Evolutionary conservation across 1,284 basidiomycete genomes (phyloP), one percentile per base, ranked within the genome.

Genomic region (Cryptococcus sp.): DNA sequence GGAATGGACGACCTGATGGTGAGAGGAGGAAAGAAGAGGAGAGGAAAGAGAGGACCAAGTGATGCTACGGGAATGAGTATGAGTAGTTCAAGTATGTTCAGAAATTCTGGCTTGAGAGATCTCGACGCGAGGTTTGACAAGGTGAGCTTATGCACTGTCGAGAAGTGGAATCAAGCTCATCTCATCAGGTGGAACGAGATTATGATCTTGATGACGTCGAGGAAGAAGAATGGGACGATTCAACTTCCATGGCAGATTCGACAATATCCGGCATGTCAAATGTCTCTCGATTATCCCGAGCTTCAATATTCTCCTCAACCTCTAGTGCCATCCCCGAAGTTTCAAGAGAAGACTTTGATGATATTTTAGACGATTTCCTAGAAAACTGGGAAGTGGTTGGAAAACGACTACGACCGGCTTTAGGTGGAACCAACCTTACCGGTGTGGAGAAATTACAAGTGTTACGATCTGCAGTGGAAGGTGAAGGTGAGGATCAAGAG

Each of bases 81-180:
- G 95, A 95, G 88, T 69, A 93, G 90, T 65, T 94, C 91, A 3
- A 91, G 91, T 31, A 93, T 98, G 89, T 90, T 86, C 78, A 83
- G 96, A 43, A 98, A 92, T 67, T 85, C 93, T 65, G 87, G 90
- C 0, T 78, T 98, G 37, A 84, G 88, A 46, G 87, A 86, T 4
- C 81, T 99, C 33, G 96, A 99, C 70, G 91, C 96, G 65, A 84
- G 86, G 10, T 99, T 98, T 68, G 93, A 98, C 66, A 85, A 90
- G 82, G 92, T 91, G 63, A 63, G 82, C 68, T 23, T 35, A 57
- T 46, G 49, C n/a, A n/a, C n/a, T n/a, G 23, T 23, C 23, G 23
- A 23, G 23, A 2, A 23, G 2, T 23, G 23, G 1, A 23, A 1
- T 23, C 23, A 23, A 23, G 23, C 23, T 23, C 23, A 23, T 38